Evolutionary conservation across 2,329 filamentous ascomycete genomes (phyloP).

Genomic region (Helotiales sp.): DNA sequence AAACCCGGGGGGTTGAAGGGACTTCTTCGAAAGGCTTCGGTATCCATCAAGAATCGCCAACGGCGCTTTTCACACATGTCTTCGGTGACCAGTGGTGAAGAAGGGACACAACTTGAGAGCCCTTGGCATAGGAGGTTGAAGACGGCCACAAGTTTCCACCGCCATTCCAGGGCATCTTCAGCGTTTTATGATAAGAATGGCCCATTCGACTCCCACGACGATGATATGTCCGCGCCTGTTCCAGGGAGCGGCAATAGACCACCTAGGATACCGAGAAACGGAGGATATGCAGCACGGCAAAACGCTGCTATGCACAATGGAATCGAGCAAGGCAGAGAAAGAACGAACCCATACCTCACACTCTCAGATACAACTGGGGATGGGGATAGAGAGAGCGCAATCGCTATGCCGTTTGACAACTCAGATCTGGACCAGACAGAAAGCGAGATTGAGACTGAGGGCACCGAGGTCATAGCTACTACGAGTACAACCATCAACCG

Average conservation of each 20-base stretch:
- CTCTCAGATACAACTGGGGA: slow-evolving; percentile 26
- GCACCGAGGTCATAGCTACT: background rate
- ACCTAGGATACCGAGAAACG: slow-evolving; percentile 64
- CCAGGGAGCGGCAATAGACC: slow-evolving; percentile 54
- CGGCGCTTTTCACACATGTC: slow-evolving; percentile 39
- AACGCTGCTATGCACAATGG: slow-evolving; percentile 46
- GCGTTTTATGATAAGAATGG: slow-evolving; percentile 26
- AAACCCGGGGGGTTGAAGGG: slow-evolving; percentile 34
- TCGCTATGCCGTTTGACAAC: slow-evolving; percentile 59
- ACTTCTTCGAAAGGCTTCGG: slow-evolving; percentile 41
- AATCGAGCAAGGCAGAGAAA: background rate
- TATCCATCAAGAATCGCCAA: slow-evolving; percentile 40
- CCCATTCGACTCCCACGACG: slow-evolving; percentile 31
- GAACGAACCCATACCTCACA: background rate
- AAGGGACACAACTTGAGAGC: slow-evolving; percentile 33
- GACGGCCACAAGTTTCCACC: slow-evolving; percentile 42
- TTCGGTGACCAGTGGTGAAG: slow-evolving; percentile 19
- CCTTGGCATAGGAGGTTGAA: slow-evolving; percentile 40
- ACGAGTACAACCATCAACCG: slow-evolving; percentile 50
- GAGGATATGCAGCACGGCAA: slow-evolving; percentile 64
- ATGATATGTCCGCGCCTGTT: slow-evolving; percentile 32
- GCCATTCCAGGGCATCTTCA: slow-evolving; percentile 35
- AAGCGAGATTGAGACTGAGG: background rate
- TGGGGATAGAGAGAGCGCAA: slow-evolving; percentile 67
- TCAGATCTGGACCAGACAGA: slow-evolving; percentile 17